Percentiles rank a stretch among this genome's conserved stretches.
These are phyloP conservation scores for Citrus unshiu DNA, from an alignment of 345 rosid genomes.

Conservation along the genomic window DNA sequence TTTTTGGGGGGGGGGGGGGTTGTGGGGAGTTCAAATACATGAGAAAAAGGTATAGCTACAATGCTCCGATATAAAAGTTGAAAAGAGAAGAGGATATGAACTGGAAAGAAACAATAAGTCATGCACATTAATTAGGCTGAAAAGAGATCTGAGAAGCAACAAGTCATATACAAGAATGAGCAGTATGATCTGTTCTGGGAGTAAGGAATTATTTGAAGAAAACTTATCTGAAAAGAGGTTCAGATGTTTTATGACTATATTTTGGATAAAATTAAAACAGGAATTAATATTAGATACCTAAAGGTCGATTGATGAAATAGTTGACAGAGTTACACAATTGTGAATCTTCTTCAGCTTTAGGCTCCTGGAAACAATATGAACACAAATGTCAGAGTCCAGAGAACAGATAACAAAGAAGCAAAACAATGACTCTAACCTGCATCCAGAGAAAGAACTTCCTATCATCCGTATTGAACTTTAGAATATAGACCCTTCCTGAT, in stretches of 20 bases:
- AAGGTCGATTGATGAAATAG: constrained; percentile 61
- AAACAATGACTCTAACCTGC: constrained; percentile 53
- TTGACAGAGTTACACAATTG: constrained; percentile 68
- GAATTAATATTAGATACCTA: constrained; percentile 47
- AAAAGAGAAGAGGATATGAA: neutral
- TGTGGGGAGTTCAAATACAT: neutral
- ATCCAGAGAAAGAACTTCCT: constrained; percentile 91
- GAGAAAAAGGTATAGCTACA: neutral
- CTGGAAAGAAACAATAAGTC: neutral
- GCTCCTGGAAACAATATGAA: constrained; percentile 51
- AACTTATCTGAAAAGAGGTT: neutral
- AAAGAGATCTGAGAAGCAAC: neutral
- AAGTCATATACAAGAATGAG: neutral
- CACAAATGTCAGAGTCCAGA: neutral
- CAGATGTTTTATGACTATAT: neutral
- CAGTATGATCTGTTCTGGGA: neutral
- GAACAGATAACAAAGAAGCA: neutral
- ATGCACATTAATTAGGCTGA: neutral
- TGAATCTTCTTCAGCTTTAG: constrained; percentile 65
- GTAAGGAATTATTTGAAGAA: neutral
- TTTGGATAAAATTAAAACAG: neutral
- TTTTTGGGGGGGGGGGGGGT: no score
- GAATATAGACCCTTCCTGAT: constrained; percentile 79
- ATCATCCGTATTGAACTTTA: constrained; percentile 84
- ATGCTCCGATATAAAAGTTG: neutral